Base-by-base conservation (phyloP, 768 basidiomycete species). In the Pulveroboletus sp. region DNA sequence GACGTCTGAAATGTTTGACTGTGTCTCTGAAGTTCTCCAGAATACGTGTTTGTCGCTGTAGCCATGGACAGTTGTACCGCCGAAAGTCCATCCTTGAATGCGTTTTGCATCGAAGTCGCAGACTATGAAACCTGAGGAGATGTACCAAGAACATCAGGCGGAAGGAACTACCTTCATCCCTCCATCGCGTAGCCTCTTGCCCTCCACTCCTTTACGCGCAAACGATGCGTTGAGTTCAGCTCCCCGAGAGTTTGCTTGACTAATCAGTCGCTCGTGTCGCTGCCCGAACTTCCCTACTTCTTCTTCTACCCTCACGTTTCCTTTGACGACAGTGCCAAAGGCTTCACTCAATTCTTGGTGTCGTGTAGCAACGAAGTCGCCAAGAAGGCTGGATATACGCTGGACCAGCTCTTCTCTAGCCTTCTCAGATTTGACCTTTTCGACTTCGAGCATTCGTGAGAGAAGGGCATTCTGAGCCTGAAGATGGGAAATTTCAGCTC, bases 351-450 rank as follows among this genome's bases (percentile, higher is more conserved):
- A 69, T 17, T 79, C 80, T 14, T 75, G 72, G 61, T 93, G 86
- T 27, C 88, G 80, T 41, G 83, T 77, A 38, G 77, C 69, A 28
- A 83, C 76, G 65, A 86, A 94, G 26, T 79, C 83, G 10, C 78
- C 81, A 2, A 96, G 70, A 56, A 93, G 73, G 4, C 73, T 73
- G 1, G 88, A 86, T 43, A 95, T 76, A 35, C 83, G 84, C 37
- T 84, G 77, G n/a, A 93, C 67, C 11, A 95, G 66, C 36, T 88
- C 85, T 37, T 83, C 81, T 51, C 82, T 86, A 1, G 86, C 80
- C 43, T 76, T 79, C 24, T 84, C 81, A 0, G 85, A 78, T 52
- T 81, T 84, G 13, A 65, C 62, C 62, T 80, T 81, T 65, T 95
- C 90, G 14, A 76, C 67, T 53, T 81, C 78, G 11, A 94, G 71